Conservation (phyloP, 148 eudicot genomes). For the Polygonum maritimum region DNA sequence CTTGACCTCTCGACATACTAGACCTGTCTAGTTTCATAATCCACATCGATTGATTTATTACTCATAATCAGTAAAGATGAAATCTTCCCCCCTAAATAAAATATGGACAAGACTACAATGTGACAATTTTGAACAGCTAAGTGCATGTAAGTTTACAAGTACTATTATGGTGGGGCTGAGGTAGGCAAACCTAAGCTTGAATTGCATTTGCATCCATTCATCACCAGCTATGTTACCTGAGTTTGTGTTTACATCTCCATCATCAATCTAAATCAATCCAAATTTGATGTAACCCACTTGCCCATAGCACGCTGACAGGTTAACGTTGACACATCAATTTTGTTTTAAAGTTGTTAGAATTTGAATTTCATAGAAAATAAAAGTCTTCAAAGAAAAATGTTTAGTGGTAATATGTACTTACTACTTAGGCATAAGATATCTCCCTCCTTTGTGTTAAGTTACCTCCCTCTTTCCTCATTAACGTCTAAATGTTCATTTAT, state of each 20-base stretch:
- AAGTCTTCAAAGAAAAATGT: too few species aligned
- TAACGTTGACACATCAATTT: background rate
- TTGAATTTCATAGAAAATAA: background rate
- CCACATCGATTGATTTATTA: too few species aligned
- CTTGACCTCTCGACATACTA: too few species aligned
- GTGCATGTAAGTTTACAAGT: background rate
- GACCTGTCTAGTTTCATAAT: too few species aligned
- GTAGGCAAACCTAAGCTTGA: background rate
- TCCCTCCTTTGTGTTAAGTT: too few species aligned
- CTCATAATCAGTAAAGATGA: too few species aligned
- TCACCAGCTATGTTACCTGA: background rate
- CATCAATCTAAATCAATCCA: background rate
- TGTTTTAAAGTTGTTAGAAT: background rate
- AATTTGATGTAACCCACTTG: background rate
- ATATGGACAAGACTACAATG: too few species aligned
- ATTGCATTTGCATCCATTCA: background rate
- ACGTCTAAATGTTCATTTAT: too few species aligned
- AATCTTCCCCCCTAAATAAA: too few species aligned
- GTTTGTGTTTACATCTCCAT: background rate
- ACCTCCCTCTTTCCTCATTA: too few species aligned
- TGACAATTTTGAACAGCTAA: slow-evolving; percentile 1
- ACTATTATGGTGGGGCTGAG: background rate
- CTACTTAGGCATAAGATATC: too few species aligned
- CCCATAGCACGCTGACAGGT: background rate
- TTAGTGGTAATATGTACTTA: too few species aligned